phyloP scores from a whole-genome alignment of 139 green algal species.

The Coelastrella sp. region DNA sequence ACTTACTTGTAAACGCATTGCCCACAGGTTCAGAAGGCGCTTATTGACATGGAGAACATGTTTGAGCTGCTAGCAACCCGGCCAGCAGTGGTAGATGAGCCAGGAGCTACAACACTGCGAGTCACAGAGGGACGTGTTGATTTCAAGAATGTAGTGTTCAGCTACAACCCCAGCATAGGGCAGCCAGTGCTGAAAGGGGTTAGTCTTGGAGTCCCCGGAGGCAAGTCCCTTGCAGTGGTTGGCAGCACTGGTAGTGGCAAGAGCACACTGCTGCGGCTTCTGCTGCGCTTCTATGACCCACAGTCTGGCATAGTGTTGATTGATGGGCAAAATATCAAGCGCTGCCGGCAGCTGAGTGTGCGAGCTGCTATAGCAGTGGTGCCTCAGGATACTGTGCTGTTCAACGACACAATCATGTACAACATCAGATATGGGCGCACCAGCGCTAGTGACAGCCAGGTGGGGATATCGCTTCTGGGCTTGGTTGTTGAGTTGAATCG shows the following conservation, averaged over 20 bases:
- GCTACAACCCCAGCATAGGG: conserved; percentile 40
- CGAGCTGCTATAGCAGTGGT: conserved; percentile 61
- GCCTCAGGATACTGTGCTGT: conserved; percentile 89
- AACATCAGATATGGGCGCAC: conserved; percentile 88
- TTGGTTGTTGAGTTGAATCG: background rate
- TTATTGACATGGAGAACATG: conserved; percentile 93
- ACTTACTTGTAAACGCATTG: background rate
- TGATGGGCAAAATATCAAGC: conserved; percentile 81
- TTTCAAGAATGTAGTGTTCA: conserved; percentile 71
- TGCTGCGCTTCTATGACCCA: conserved; percentile 92
- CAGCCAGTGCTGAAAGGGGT: conserved; percentile 60
- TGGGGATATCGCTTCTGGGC: background rate
- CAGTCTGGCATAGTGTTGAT: conserved; percentile 74
- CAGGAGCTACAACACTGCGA: conserved; percentile 57
- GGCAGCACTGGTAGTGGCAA: conserved; percentile 91
- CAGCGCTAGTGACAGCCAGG: conserved; percentile 63
- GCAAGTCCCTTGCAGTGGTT: conserved; percentile 82
- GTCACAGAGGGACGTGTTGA: conserved; percentile 52
- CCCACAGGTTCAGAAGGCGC: conserved; percentile 70
- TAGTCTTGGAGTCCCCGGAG: conserved; percentile 54
- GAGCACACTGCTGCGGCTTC: conserved; percentile 85
- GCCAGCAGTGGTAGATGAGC: conserved; percentile 62
- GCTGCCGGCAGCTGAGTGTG: conserved; percentile 72
- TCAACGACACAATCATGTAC: conserved; percentile 93
- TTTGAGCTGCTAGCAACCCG: conserved; percentile 82